Evolutionary conservation across 768 basidiomycete species (phyloP), one percentile per base, ranked within the genome.

Genomic region (Leccinum broughii): DNA sequence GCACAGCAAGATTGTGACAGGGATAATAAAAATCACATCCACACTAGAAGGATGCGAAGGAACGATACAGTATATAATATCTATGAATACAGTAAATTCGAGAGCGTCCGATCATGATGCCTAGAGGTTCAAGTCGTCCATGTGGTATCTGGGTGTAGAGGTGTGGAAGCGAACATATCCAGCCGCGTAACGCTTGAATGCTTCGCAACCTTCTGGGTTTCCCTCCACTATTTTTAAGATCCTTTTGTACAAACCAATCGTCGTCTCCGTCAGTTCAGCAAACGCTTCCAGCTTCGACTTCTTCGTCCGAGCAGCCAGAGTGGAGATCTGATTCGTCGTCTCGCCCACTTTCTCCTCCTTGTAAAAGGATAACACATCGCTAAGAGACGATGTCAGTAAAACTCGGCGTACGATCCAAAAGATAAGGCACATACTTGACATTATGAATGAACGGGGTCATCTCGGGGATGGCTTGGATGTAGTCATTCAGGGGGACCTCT

Each of bases 101-200:
- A 44, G 41, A 44, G n/a, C n/a, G n/a, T 44, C n/a, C 41, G 17
- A n/a, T 24, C 14, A 4, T 51, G 14, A 30, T 24, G n/a, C 10
- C 14, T 61, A 37, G 34, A 60, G 32, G 7, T n/a, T 37, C 44
- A 59, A 61, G 10, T 69, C 68, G 13, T 53, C 56, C 17, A 72
- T 35, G 9, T 26, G 55, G 49, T 72, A 72, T n/a, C 71, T 58
- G 13, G 26, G 39, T 9, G 54, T 41, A 0, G 71, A 68, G 6
- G 65, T 62, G 53, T 72, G 70, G 14, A 68, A 71, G 1, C 39
- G 35, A 24, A 68, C 54, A 58, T 65, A 70, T 39, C 70, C 66
- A 32, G 59, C 56, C 6, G 44, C 34, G 41, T 51, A 68, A 5
- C 13, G 24, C 46, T 28, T 51, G 20, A 57, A 63, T 7, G 60